Conservation (phyloP, 495 filamentous ascomycete species). For the Haplographium delicatum region DNA sequence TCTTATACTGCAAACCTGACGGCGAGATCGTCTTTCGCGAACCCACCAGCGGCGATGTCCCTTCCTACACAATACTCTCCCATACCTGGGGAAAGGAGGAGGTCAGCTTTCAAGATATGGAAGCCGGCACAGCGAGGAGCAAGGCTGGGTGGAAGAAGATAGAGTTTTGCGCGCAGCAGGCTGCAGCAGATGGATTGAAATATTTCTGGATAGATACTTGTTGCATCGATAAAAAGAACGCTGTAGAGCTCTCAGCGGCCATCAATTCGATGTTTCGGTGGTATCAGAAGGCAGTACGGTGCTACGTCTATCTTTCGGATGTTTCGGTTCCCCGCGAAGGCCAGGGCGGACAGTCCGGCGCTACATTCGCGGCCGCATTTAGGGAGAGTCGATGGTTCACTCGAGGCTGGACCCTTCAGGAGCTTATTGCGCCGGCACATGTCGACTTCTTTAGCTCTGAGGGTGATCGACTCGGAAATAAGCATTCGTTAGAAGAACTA, state of each 20-base stretch:
- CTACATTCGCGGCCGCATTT: constrained; percentile 5
- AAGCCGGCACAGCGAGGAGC: constrained; percentile 1
- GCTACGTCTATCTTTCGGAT: constrained; percentile 29
- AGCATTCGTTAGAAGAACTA: constrained; percentile 5
- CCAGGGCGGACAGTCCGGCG: neutral
- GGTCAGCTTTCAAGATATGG: constrained; percentile 26
- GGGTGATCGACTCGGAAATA: constrained; percentile 10
- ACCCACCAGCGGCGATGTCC: constrained; percentile 19
- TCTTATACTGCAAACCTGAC: constrained; percentile 20
- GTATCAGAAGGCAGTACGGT: constrained; percentile 28
- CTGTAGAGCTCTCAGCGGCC: constrained; percentile 28
- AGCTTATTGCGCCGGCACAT: constrained; percentile 24
- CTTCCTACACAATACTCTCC: constrained; percentile 27
- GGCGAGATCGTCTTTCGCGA: constrained; percentile 25
- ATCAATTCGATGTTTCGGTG: constrained; percentile 40
- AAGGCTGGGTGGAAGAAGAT: constrained; percentile 29
- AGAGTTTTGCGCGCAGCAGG: constrained; percentile 26
- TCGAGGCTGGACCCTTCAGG: constrained; percentile 28
- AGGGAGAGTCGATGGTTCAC: constrained; percentile 8
- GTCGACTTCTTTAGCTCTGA: constrained; percentile 21
- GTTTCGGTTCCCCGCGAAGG: neutral
- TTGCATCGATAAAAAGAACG: constrained; percentile 36
- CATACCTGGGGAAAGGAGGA: constrained; percentile 28
- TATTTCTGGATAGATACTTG: constrained; percentile 37
- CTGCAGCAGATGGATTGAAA: constrained; percentile 23